These are phyloP conservation scores for Kwoniella pini DNA, from an alignment of 768 basidiomycete species.

Conservation along the genomic window DNA sequence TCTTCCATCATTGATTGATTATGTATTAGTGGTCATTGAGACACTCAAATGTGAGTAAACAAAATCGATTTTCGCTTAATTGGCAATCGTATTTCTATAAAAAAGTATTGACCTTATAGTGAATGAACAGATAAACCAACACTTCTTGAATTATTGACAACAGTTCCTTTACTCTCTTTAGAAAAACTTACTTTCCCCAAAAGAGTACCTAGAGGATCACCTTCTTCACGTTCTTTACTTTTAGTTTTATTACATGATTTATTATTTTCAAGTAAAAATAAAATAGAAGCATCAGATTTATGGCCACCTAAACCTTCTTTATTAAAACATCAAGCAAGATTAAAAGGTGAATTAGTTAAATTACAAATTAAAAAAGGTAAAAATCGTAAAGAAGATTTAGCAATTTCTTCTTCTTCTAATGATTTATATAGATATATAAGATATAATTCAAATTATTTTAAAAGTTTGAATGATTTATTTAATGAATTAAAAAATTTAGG, in stretches of 20 bases:
- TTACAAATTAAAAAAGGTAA: constrained; percentile 52
- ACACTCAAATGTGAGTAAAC: constrained; percentile 79
- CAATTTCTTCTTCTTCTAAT: constrained; percentile 45
- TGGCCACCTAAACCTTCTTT: constrained; percentile 80
- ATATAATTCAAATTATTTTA: constrained; percentile 51
- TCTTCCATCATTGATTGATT: constrained; percentile 2
- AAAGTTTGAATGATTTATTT: constrained; percentile 23
- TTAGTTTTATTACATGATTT: constrained; percentile 89
- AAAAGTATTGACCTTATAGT: too few species aligned
- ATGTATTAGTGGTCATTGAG: constrained; percentile 71
- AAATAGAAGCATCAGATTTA: constrained; percentile 88
- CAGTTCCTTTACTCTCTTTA: constrained; percentile 68
- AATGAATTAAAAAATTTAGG: constrained; percentile 20
- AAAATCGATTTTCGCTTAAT: not conserved
- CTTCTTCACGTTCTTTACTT: constrained; percentile 67
- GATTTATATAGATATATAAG: constrained; percentile 49
- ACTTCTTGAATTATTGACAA: constrained; percentile 69
- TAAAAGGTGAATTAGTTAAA: constrained; percentile 76
- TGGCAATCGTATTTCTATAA: not conserved
- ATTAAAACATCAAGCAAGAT: constrained; percentile 81
- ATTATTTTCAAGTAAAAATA: constrained; percentile 66
- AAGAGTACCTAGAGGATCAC: constrained; percentile 35
- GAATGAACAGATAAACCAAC: constrained; percentile 67
- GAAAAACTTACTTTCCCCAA: constrained; percentile 72
- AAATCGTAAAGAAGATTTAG: constrained; percentile 46